Conservation (phyloP, 2,329 filamentous ascomycete genomes). For the Epichloe scottii region DNA sequence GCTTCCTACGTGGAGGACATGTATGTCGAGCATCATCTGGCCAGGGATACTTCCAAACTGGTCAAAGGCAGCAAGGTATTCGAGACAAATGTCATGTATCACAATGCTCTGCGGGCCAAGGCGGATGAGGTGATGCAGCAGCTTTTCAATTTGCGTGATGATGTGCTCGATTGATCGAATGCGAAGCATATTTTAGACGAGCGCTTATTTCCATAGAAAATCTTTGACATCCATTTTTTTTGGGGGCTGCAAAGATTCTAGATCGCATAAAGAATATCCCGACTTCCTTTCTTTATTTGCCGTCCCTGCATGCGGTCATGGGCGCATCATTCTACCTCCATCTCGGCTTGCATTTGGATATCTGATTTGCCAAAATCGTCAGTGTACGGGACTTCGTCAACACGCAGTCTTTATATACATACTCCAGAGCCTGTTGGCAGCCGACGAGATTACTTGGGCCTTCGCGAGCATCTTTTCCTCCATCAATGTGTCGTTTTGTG, state of each 20-base stretch:
- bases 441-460: conserved; percentile 54
- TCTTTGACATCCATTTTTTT: too few species aligned
- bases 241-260: background rate
- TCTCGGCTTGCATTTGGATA: conserved; percentile 37
- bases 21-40: conserved; percentile 74
- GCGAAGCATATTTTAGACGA: background rate
- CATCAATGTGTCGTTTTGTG: conserved; percentile 44
- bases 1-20: conserved; percentile 79
- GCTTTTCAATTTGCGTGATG: conserved; percentile 66
- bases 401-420: conserved; percentile 17
- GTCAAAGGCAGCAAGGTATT: conserved; percentile 71
- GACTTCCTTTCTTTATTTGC: background rate
- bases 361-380: conserved; percentile 18
- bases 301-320: background rate
- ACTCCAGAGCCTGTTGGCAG: conserved; percentile 60
- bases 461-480: conserved; percentile 52
- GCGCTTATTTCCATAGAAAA: too few species aligned
- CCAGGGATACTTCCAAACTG: conserved; percentile 58
- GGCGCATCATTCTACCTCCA: conserved; percentile 28
- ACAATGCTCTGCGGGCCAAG: conserved; percentile 65
- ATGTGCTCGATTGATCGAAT: conserved; percentile 38
- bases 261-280: background rate
- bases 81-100: conserved; percentile 78
- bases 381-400: background rate
- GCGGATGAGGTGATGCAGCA: conserved; percentile 65